Evolutionary conservation across 2,329 filamentous ascomycete species (phyloP).

Genomic region (Cytospora mali): DNA sequence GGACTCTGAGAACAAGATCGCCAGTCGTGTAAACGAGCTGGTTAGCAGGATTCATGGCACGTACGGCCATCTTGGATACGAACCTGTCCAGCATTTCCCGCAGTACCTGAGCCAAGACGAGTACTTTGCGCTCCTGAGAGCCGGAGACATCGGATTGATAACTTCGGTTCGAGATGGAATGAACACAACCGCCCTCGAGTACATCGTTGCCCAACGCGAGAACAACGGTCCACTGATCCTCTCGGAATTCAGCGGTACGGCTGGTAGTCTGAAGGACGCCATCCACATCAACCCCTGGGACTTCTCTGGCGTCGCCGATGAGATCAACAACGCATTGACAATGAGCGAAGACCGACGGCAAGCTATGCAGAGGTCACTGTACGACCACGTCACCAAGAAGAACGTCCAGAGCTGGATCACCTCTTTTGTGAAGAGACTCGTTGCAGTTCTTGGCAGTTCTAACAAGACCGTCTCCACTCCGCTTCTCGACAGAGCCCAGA

Average conservation of each 20-base stretch:
- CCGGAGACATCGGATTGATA: constrained; percentile 89
- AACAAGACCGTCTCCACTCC: constrained; percentile 78
- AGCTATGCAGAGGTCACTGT: constrained; percentile 73
- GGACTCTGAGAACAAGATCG: constrained; percentile 76
- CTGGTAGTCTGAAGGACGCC: constrained; percentile 79
- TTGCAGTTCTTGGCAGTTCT: constrained; percentile 78
- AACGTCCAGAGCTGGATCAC: constrained; percentile 86
- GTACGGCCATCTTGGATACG: constrained; percentile 85
- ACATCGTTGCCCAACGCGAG: constrained; percentile 88
- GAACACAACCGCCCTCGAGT: constrained; percentile 96
- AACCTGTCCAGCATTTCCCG: constrained; percentile 91
- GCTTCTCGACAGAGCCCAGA: constrained; percentile 71
- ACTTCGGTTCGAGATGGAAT: constrained; percentile 96
- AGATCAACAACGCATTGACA: constrained; percentile 79
- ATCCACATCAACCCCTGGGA: constrained; percentile 99
- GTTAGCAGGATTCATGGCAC: constrained; percentile 90
- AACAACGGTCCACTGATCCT: constrained; percentile 86
- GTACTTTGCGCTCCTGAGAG: constrained; percentile 90
- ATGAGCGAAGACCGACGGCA: constrained; percentile 70
- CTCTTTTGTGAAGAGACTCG: constrained; percentile 75
- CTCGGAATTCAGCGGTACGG: constrained; percentile 95
- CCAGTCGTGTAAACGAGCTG: constrained; percentile 86
- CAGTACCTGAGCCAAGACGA: constrained; percentile 89
- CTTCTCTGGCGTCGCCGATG: constrained; percentile 76
- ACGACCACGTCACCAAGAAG: constrained; percentile 81